Base-by-base conservation (phyloP, 2,329 filamentous ascomycete genomes). In the Botrytis pseudocinerea region DNA sequence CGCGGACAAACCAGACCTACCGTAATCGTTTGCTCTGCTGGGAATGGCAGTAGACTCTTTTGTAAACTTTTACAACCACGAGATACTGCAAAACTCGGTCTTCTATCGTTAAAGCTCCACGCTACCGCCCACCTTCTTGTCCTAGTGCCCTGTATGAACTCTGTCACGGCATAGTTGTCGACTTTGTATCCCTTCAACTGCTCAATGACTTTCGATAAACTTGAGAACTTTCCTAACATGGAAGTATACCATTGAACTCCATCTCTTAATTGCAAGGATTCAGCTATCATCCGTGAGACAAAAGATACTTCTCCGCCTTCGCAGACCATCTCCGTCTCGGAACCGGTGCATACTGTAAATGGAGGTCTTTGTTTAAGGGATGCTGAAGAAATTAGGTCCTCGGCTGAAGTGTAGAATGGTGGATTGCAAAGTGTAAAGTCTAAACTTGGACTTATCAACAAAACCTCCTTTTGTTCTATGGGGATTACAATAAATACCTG, bases 391-490 rank as follows among this genome's bases (percentile, higher is more conserved):
- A 87, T 77, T 82, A 98, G 88, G 69, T 97, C 94, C 8, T 86
- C 82, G 4, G 87, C 83, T 0, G 93, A 94, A n/a, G 85, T 82
- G 84, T 98, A 98, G 83, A 99, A 99, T 0, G 96, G 96, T 0
- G 96, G 96, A 77, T 99, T 99, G 76, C 92, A 95, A 90, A 98
- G 97, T 73, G 89, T 90, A 80, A 98, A 98, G 80, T 95, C 91
- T 61, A 97, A 85, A 4, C 84, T 85, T 65, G 10, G 63, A 51
- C 16, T 57, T 57, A 10, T 68, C 38, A 78, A 74, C 69, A 73
- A 65, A 38, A 32, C 32, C 14, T 10, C 25, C 64, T 60, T 38
- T 61, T 60, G 46, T 46, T 71, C 1, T 2, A 32, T 6, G 48
- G n/a, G n/a, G 6, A 25, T 6, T 20, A 32, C 35, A 40, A 32